Base-by-base conservation (phyloP, 768 basidiomycete genomes). In the Rhizopogon vesiculosus region DNA sequence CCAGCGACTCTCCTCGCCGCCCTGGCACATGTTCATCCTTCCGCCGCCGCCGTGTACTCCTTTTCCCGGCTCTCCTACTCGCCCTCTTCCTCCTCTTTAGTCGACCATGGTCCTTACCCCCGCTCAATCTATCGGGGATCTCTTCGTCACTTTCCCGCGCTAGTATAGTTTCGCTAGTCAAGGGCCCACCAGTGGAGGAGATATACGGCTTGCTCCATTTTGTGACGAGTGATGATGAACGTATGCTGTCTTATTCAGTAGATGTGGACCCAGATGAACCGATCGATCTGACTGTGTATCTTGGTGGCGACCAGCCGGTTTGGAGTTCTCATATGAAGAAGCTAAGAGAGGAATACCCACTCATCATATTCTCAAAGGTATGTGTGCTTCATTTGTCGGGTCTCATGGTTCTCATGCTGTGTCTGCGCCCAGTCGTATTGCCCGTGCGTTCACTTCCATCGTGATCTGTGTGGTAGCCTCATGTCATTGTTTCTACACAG, bases 341-440 rank as follows among this genome's bases (percentile, higher is more conserved):
- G 19, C 61, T 91, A 45, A 72, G 79, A 39, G 63, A 74, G 16
- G 67, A 80, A 33, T 76, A 80, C 61, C 90, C 90, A 2, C 69
- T 93, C 7, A 74, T 92, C 44, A 83, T 93, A 12, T 91, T 93
- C 63, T 91, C 89, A 76, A 93, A 93, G 77, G 88, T 86, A 53
- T 33, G 76, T 68, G 19, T n/a, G 22, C 43, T 5, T 29, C 6
- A 15, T 59, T n/a, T 33, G 45, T 48, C 19, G 49, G 33, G 44
- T 40, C 22, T 19, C 10, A 12, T 10, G n/a, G 16, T 57, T 59
- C n/a, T 28, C 7, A 49, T 33, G 31, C 50, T 16, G 39, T 56
- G n/a, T 51, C 2, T 53, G n/a, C n/a, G 7, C 16, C 5, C 50
- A 88, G 87, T 81, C 87, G 22, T 87, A 84, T 64, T 92, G 91